Evolutionary conservation across 2,329 filamentous ascomycete species (phyloP), one percentile per base, ranked within the genome.

Genomic region (Anthostomella pinea): DNA sequence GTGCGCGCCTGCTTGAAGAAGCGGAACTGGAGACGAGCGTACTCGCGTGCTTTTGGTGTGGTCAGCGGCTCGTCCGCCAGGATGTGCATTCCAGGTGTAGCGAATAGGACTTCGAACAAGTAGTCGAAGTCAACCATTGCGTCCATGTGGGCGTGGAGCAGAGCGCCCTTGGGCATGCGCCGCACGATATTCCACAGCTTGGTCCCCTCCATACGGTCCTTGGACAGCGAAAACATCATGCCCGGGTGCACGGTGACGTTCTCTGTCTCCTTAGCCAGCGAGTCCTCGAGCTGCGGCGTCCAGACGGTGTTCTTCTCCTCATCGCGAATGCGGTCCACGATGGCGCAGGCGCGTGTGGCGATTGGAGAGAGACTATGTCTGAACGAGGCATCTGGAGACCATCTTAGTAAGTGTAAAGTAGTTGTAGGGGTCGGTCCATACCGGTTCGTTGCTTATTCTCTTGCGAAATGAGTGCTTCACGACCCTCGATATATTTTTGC

Each of bases 161-260:
- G 69, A 7, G 83, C 75, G 9, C 91, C 93, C 62, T 97, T 97
- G 18, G 91, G 91, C 85, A 97, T 88, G 46, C 70, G 76, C 41
- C 82, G 77, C 11, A 95, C 76, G 51, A 96, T 93, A 47, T 80
- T 75, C 88, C 88, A 97, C 16, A 96, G 71, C 55, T 81, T 81
- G 10, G 87, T 95, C 50, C 73, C 72, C 63, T 95, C 87, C 79
- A 95, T 94, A 23, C 80, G 79, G n/a, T 81, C 77, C 62, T 89
- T 91, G 51, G 88, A 88, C 22, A 91, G 73, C 22, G 78, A 82
- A 64, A 95, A 96, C 85, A 95, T 93, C 84, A 95, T 95, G 8
- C 90, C 90, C 1, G 88, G 88, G 57, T 85, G 87, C 33, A 91
- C 68, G 49, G 80, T 78, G 43, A 79, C 74, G 51, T 79, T 71